Evolutionary conservation across 345 rosid genomes (phyloP).

Genomic region (Citrus trifoliata): DNA sequence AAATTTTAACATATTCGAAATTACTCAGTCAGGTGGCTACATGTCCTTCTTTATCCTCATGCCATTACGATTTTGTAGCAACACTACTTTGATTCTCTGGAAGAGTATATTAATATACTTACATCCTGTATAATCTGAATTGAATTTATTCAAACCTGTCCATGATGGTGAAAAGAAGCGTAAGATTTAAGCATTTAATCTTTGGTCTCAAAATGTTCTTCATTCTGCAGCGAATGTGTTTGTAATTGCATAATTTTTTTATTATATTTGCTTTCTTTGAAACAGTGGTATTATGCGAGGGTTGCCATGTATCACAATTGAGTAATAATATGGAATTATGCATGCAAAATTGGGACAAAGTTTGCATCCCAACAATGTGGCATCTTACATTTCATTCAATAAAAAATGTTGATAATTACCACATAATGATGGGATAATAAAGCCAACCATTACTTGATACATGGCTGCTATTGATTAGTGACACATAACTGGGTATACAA

Average conservation of each 20-base stretch:
- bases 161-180: neutral
- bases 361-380: neutral
- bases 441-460: neutral
- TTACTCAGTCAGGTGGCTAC: slow-evolving; percentile 72
- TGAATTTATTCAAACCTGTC: neutral
- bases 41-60: slow-evolving; percentile 6
- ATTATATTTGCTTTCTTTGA: neutral
- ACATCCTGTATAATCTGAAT: neutral
- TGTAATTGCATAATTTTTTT: neutral
- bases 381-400: neutral
- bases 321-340: too few species aligned
- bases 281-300: neutral
- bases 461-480: neutral
- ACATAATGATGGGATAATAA: neutral
- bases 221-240: neutral
- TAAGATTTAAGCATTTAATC: neutral
- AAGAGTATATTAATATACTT: neutral
- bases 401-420: neutral
- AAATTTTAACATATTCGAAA: slow-evolving; percentile 68
- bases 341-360: neutral
- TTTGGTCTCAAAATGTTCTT: neutral
- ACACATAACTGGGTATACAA: neutral
- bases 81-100: neutral
- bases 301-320: neutral
- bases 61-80: slow-evolving; percentile 1